These are phyloP conservation scores for Forsythia suspensa DNA, from an alignment of 257 asterid genomes.

Conservation along the genomic window DNA sequence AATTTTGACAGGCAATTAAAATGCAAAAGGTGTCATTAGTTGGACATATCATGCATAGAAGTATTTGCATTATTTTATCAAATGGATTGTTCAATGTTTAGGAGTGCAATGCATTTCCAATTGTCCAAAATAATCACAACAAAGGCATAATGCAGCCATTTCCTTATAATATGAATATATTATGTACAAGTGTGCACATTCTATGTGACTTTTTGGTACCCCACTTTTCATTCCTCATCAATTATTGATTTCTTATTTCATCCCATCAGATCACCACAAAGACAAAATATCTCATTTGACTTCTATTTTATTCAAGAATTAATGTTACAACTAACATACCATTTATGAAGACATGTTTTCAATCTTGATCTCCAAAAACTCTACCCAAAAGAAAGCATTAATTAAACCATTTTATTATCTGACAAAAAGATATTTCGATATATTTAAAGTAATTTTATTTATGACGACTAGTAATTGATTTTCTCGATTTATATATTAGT, in stretches of 20 bases:
- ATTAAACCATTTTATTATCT: not conserved
- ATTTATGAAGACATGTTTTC: not conserved
- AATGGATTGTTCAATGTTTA: not conserved
- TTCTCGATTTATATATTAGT: too few relatives aligned
- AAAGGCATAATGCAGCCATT: conserved; percentile 1
- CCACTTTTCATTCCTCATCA: not conserved
- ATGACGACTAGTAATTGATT: too few relatives aligned
- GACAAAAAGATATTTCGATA: too few relatives aligned
- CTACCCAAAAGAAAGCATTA: conserved; percentile 3
- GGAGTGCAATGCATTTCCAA: conserved; percentile 21
- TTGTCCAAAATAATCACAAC: not conserved
- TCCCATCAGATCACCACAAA: not conserved
- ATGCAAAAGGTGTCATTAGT: not conserved
- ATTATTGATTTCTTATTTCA: not conserved
- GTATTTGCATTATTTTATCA: not conserved
- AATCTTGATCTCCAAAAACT: not conserved
- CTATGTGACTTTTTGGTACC: not conserved
- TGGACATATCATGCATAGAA: not conserved
- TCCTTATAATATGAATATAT: not conserved
- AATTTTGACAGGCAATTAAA: too few relatives aligned
- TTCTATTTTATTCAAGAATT: not conserved
- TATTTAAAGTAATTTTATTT: too few relatives aligned
- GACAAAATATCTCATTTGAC: not conserved
- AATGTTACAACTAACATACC: not conserved
- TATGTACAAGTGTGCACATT: not conserved